Base-by-base conservation (phyloP, 2,329 filamentous ascomycete species). In the Monosporascus sp. region DNA sequence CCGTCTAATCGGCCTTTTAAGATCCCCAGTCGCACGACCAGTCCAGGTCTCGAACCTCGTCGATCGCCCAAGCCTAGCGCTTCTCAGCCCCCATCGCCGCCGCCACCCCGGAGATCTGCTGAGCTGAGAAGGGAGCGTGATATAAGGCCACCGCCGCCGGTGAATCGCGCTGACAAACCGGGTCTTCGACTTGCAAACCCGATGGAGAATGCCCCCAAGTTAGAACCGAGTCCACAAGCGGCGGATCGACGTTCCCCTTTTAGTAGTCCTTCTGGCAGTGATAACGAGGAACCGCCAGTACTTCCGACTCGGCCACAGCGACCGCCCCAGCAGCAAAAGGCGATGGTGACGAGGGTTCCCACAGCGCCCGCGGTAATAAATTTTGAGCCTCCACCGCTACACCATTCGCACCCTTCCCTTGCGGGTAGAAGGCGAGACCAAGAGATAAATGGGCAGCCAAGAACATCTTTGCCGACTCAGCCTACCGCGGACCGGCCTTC, bases 121-220 rank as follows among this genome's bases (percentile, higher is more conserved):
- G 84, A 86, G 63, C 60, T 82, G 3, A 76, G 75, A 53, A 73
- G 81, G 52, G 77, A 81, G 1, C 70, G 72, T 19, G 76, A 80
- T 35, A 49, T 61, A 56, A 77, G 54, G 41, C 49, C 60, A 11
- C 55, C 69, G 51, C 70, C 91, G 5, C 87, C 88, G 1, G 79
- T 92, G 38, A 94, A 95, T 67, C 84, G 92, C 52, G 84, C 85
- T 31, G 89, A 89, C 41, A 96, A 95, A 69, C 87, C 87, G 4
- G 86, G 83, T 62, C 80, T 88, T 51, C 78, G 78, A 11, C 68
- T 71, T 9, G 82, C 83, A 49, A 62, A 57, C 38, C 53, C 63
- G 26, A 59, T 62, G 20, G 60, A 61, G 38, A 64, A 63, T 52
- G 64, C 63, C 6, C 60, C 64, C 7, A 69, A 63, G 44, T 58